phyloP scores from a whole-genome alignment of 768 basidiomycete species.

The Auriscalpium orientale region DNA sequence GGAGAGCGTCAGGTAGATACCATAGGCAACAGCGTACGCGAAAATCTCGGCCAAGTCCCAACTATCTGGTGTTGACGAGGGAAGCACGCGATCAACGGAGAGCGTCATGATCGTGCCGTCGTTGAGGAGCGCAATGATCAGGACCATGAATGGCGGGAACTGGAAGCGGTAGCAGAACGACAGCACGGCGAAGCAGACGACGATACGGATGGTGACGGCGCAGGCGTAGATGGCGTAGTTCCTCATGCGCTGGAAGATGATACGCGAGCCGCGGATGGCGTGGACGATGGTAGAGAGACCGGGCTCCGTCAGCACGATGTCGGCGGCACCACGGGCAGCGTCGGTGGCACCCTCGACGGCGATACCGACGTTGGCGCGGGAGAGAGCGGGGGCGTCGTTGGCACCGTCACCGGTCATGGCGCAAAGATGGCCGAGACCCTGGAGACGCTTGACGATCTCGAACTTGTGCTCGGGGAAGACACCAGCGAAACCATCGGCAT shows the following conservation, averaged over 20 bases:
- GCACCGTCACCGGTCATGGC: conserved; percentile 99
- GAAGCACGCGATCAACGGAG: conserved; percentile 91
- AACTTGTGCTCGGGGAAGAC: conserved; percentile 99
- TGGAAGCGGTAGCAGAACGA: conserved; percentile 95
- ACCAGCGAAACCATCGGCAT: conserved; percentile 98
- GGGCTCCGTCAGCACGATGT: conserved; percentile 96
- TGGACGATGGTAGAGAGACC: conserved; percentile 99
- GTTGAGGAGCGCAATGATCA: conserved; percentile 94
- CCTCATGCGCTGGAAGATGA: conserved; percentile 99
- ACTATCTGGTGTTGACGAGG: conserved; percentile 85
- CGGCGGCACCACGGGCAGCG: conserved; percentile 96
- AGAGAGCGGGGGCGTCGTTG: conserved; percentile 95
- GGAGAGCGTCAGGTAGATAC: conserved; percentile 85
- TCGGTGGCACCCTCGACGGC: conserved; percentile 99
- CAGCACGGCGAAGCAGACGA: conserved; percentile 93
- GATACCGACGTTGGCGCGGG: conserved; percentile 98
- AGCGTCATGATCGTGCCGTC: conserved; percentile 99
- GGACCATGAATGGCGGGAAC: conserved; percentile 99
- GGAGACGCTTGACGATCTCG: conserved; percentile 97
- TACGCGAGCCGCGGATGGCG: conserved; percentile 94
- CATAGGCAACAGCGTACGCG: conserved; percentile 91
- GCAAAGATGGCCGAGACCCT: conserved; percentile 90
- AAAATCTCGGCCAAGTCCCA: conserved; percentile 98
- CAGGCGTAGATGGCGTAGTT: conserved; percentile 98
- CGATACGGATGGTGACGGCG: conserved; percentile 96